Conservation (phyloP, 2,329 filamentous ascomycete species). For the Talaromyces sp. region DNA sequence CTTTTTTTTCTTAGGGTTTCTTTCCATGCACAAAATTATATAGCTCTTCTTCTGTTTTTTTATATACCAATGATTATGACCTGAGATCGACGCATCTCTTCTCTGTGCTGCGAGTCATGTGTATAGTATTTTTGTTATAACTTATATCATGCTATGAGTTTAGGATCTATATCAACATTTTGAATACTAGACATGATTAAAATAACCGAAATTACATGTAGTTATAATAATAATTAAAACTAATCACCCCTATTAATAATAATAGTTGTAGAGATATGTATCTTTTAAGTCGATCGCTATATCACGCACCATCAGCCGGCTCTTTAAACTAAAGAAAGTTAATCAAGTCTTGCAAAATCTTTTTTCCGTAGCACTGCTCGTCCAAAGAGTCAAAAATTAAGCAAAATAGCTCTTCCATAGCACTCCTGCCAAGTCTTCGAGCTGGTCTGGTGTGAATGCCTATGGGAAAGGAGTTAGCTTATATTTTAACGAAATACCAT, state of each 20-base stretch:
- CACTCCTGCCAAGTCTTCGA: slow-evolving; percentile 92
- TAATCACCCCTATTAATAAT: neutral
- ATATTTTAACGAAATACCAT: slow-evolving; percentile 4
- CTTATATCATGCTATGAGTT: neutral
- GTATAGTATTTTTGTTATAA: neutral
- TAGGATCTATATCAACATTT: neutral
- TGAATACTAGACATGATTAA: neutral
- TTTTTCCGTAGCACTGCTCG: neutral
- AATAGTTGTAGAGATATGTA: neutral
- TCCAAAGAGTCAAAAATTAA: slow-evolving; percentile 35
- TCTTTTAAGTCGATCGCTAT: neutral
- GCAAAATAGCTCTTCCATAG: slow-evolving; percentile 99
- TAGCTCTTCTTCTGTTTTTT: neutral
- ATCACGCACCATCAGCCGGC: neutral
- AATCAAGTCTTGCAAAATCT: neutral
- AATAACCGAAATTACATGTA: neutral
- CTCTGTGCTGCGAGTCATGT: neutral
- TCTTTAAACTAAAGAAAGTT: neutral
- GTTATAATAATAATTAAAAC: neutral
- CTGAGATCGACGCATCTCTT: neutral
- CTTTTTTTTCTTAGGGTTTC: neutral
- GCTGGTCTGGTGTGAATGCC: slow-evolving; percentile 82
- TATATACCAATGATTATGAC: neutral
- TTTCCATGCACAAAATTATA: neutral
- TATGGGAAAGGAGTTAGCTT: slow-evolving; percentile 40